Evolutionary conservation across 257 asterid species (phyloP).

Genomic region (Nicotiana sylvestris): DNA sequence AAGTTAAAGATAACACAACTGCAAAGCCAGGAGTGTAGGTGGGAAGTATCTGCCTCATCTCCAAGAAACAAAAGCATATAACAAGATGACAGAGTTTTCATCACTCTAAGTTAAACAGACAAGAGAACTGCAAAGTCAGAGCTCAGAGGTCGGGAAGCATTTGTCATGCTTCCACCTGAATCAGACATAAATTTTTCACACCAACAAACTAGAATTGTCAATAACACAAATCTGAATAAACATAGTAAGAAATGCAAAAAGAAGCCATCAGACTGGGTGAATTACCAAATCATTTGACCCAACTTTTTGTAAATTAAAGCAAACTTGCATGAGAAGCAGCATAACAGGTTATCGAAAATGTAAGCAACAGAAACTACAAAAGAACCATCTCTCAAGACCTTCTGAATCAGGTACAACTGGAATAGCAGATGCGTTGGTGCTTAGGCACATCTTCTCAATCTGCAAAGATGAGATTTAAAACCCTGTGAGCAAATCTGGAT

Average conservation of each 20-base stretch:
- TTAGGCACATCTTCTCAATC: constrained; percentile 88
- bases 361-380: background rate
- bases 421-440: constrained; percentile 76
- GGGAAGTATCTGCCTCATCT: background rate
- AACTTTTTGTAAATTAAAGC: background rate
- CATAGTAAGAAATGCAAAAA: background rate
- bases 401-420: constrained; percentile 94
- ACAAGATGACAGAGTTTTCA: background rate
- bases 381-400: constrained; percentile 36
- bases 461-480: constrained; percentile 30
- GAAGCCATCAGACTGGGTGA: background rate
- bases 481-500: background rate
- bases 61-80: background rate
- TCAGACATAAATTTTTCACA: background rate
- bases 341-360: background rate
- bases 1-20: background rate
- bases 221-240: background rate
- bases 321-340: background rate
- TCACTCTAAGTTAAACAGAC: background rate
- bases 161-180: background rate
- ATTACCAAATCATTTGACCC: background rate
- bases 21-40: background rate
- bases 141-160: background rate
- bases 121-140: background rate
- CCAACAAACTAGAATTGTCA: background rate